Evolutionary conservation across 2,329 filamentous ascomycete species (phyloP).

Genomic region (Trichoderma hamatum): DNA sequence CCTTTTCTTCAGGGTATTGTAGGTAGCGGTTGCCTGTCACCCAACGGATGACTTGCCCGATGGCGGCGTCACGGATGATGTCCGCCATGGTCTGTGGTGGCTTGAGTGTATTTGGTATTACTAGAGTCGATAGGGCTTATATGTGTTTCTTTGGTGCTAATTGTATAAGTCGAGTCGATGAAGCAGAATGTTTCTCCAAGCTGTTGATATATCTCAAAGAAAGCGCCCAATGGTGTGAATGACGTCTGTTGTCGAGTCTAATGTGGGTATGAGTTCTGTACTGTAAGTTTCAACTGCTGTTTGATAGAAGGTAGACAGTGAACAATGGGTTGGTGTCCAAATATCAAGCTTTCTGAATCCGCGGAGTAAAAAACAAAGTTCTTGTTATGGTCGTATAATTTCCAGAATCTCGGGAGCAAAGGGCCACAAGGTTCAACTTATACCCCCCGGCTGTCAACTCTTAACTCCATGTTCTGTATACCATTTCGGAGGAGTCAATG

Average conservation of each 20-base stretch:
- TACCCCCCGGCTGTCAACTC: not conserved
- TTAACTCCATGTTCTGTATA: not conserved
- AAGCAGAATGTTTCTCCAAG: not conserved
- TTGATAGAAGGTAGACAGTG: not conserved
- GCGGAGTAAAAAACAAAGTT: constrained; percentile 24
- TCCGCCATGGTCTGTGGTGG: constrained; percentile 34
- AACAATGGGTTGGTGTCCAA: not conserved
- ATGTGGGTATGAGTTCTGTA: not conserved
- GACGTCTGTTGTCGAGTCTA: not conserved
- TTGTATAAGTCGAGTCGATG: not conserved
- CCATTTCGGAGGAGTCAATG: not conserved
- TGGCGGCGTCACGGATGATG: constrained; percentile 56
- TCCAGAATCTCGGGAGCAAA: not conserved
- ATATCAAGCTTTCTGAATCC: not conserved
- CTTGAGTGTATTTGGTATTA: not conserved
- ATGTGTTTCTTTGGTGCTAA: not conserved
- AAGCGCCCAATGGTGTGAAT: not conserved
- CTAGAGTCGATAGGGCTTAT: not conserved
- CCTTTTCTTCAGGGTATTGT: constrained; percentile 62
- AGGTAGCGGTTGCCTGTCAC: constrained; percentile 56
- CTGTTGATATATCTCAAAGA: not conserved
- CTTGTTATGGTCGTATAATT: constrained; percentile 21
- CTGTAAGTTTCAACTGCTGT: not conserved
- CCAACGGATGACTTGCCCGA: constrained; percentile 62
- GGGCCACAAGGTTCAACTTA: constrained; percentile 23